Base-by-base conservation (phyloP, 2,329 filamentous ascomycete genomes). In the Ilyonectria robusta region DNA sequence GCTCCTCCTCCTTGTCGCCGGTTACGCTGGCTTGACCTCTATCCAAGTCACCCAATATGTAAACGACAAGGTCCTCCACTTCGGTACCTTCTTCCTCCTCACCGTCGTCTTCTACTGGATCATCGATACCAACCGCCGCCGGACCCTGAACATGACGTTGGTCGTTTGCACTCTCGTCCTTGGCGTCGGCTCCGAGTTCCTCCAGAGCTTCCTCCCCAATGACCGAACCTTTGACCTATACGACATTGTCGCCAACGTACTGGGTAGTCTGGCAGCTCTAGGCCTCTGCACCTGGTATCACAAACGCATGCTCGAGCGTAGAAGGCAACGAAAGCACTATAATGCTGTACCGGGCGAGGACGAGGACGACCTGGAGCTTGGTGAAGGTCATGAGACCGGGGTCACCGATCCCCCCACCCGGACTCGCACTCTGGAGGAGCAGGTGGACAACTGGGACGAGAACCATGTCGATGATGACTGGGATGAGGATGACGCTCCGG, bases 61-160 rank as follows among this genome's bases (percentile, higher is more conserved):
- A 79, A 94, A 97, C 84, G 95, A 98, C 87, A 98, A 99, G 82
- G 84, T 93, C 76, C 87, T 98, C 31, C 96, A 98, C 82, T 87
- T 93, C 75, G 69, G 94, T 65, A 95, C 93, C 75, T 98, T 99
- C 85, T 97, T 98, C 86, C 79, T 94, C 72, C 88, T 99, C 59
- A 97, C 95, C 17, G 82, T 93, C 71, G 84, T 88, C 73, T 98
- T 98, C 87, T 99, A 99, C 89, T 99, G 96, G 94, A 93, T 98
- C 78, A 83, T 98, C 75, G 96, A 99, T 80, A 97, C 94, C 59
- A 92, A 91, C 70, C 93, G 96, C 69, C 91, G 95, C 58, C 93
- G 95, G 73, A 92, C 91, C 21, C 85, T 97, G 55, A 92, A 99
- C 81, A 84, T 97, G 71, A 97, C 95, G 15, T 84, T 98, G 29